Evolutionary conservation across 768 basidiomycete species (phyloP), one percentile per base, ranked within the genome.

Genomic region (Auricularia sp.): DNA sequence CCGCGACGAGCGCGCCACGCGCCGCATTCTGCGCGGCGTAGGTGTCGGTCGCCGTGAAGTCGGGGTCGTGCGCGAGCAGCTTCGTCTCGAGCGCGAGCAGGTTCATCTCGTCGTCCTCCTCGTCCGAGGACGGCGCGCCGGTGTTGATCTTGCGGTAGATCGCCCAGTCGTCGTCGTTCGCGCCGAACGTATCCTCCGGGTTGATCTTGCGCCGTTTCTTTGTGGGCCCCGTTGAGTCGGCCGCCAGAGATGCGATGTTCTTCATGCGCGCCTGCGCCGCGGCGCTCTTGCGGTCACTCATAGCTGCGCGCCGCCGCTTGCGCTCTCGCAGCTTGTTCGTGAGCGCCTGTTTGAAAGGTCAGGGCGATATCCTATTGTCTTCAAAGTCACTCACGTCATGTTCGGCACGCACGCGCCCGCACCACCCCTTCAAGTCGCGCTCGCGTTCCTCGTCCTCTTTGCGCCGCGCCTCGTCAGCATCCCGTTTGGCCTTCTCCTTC

Each of bases 211-310:
- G 85, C 73, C 90, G 89, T 79, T 91, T 94, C 76, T 90, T 92
- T 1, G 8, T 29, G 11, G 88, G 79, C 13, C 89, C 81, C 2
- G 87, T 82, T 54, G 92, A 90, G 66, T 98, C 97, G 2, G 87
- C 87, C 0, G 97, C 96, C 45, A 99, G 78, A 58, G 85, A 89
- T 1, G 96, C 93, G 42, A 99, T 97, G 67, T 84, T 91, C 78
- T 96, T 96, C 96, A 98, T 97, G 68, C 95, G 79, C 36, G 89
- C 91, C 75, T 98, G 97, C 0, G 95, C 88, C 18, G 93, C 95
- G 13, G 95, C 92, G 68, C 92, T 94, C 77, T 98, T 97, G 62
- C 97, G 79, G 73, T 99, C 94, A 35, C 81, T 87, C 59, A 98
- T 77, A 14, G 94, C 94, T 0, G 88, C 89, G 71, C 84, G 88